Evolutionary conservation across 1,284 basidiomycete genomes (phyloP).

Genomic region (Leccinum pseudoinsigne): DNA sequence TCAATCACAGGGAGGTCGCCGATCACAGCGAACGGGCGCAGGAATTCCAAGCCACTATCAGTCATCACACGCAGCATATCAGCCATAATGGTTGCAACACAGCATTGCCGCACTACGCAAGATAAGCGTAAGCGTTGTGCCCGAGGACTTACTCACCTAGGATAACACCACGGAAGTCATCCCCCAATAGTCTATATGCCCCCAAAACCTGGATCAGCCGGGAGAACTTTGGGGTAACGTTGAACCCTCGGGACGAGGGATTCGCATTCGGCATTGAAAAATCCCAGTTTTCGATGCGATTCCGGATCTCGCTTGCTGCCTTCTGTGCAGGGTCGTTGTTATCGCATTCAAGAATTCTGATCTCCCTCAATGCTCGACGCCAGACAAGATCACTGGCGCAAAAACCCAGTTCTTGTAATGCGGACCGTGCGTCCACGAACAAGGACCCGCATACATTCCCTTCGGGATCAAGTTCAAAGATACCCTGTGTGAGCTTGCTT

Average conservation of each 20-base stretch:
- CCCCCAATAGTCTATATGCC: conserved; percentile 49
- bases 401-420: conserved; percentile 52
- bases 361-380: conserved; percentile 49
- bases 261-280: conserved; percentile 62
- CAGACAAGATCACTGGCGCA: conserved; percentile 68
- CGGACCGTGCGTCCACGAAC: conserved; percentile 46
- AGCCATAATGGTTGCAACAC: conserved; percentile 46
- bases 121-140: conserved; percentile 8
- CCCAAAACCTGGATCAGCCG: conserved; percentile 57
- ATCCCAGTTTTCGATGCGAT: conserved; percentile 53
- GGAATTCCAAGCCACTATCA: conserved; percentile 40
- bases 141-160: conserved; percentile 50
- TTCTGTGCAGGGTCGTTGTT: conserved; percentile 34
- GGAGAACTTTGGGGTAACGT: conserved; percentile 64
- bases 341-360: conserved; percentile 27
- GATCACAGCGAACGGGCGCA: conserved; percentile 39
- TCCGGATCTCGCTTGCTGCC: conserved; percentile 34
- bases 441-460: conserved; percentile 40
- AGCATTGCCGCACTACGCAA: conserved; percentile 46
- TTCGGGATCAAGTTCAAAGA: conserved; percentile 41
- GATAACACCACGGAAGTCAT: conserved; percentile 61
- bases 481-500: conserved; percentile 35
- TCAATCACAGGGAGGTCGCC: conserved; percentile 31
- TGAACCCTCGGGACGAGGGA: conserved; percentile 51
- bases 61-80: conserved; percentile 46